Evolutionary conservation across 2,329 filamentous ascomycete species (phyloP).

Genomic region (Ophiostoma populinum): DNA sequence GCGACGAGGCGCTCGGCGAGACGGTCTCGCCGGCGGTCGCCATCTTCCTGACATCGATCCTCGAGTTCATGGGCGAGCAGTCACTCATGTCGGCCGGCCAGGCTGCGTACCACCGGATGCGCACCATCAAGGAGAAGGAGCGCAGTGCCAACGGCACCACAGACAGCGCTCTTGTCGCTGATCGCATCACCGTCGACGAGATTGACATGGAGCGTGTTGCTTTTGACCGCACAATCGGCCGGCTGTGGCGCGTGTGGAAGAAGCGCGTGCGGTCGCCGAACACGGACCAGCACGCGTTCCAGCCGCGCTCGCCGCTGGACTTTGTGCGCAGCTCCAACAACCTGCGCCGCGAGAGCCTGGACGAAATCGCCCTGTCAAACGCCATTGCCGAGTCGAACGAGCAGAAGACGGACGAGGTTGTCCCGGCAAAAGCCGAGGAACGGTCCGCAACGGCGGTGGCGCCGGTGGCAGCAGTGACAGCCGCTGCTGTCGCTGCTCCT

Average conservation of each 20-base stretch:
- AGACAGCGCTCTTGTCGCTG: conserved; percentile 31
- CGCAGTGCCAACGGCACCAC: conserved; percentile 26
- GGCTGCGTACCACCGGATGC: conserved; percentile 56
- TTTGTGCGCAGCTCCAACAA: conserved; percentile 21
- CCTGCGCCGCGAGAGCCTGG: conserved; percentile 22
- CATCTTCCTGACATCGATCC: conserved; percentile 86
- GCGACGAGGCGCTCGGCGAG: conserved; percentile 41
- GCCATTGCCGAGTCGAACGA: conserved; percentile 18
- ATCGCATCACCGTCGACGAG: conserved; percentile 71
- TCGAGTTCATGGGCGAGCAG: conserved; percentile 89
- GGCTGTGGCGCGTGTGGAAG: conserved; percentile 90
- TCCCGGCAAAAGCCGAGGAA: not conserved
- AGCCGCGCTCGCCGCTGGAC: conserved; percentile 31
- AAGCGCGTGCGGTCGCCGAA: conserved; percentile 53
- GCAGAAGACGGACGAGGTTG: not conserved
- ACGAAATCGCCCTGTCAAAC: conserved; percentile 20
- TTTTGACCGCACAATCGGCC: conserved; percentile 70
- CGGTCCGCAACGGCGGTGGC: not conserved
- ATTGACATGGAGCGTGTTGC: conserved; percentile 85
- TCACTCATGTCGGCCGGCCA: conserved; percentile 75
- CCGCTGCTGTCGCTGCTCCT: not conserved
- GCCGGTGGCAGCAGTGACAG: not conserved
- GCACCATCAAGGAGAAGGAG: conserved; percentile 39
- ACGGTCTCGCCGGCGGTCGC: conserved; percentile 78
- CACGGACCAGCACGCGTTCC: conserved; percentile 26